Base-by-base conservation (phyloP, 768 basidiomycete species). In the Peribolospora kevripleyi region DNA sequence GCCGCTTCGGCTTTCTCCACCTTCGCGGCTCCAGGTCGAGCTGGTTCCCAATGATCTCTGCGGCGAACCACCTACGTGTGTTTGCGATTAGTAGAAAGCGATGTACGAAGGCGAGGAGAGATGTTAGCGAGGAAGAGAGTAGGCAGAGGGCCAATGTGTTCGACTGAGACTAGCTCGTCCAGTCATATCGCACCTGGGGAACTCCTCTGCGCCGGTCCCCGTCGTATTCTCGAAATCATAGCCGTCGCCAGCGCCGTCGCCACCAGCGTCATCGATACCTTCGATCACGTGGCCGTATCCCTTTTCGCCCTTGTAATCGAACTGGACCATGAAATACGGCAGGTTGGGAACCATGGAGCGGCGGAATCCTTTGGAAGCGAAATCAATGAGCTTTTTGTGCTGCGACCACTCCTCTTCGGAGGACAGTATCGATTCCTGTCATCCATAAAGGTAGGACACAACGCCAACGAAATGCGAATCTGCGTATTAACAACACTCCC, bases 261-360 rank as follows among this genome's bases (percentile, higher is more conserved):
- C 25, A 0, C 74, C 70, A 3, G 74, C 75, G 43, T 83, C 79
- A 37, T 74, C 77, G 0, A 77, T 76, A 1, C 93, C 93, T 66
- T 98, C 93, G 58, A 98, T 93, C 58, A 98, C 84, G 68, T 98
- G 93, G 0, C 93, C 93, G 65, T 87, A 98, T 2, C 93, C 93
- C 64, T 85, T 87, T 68, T 95, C 88, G 37, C 93, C 63, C 63
- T 90, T 95, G 68, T 97, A 74, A 68, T 98, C 93, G 67, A 91
- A 98, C 62, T 91, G 88, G 6, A 97, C 84, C 85, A 90, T 91
- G 63, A 98, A 98, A 68, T 98, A 98, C 1, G 93, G 93, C 40
- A 98, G 70, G 63, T 95, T 93, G 3, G 90, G 80, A 8, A 98
- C 91, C 82, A 98, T 84, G 37, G 84, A 79, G 0, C 91, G 76